Percentiles rank a stretch among this genome's conserved stretches.
These are phyloP conservation scores for Syzygium grande DNA, from an alignment of 345 rosid species.

Conservation along the genomic window DNA sequence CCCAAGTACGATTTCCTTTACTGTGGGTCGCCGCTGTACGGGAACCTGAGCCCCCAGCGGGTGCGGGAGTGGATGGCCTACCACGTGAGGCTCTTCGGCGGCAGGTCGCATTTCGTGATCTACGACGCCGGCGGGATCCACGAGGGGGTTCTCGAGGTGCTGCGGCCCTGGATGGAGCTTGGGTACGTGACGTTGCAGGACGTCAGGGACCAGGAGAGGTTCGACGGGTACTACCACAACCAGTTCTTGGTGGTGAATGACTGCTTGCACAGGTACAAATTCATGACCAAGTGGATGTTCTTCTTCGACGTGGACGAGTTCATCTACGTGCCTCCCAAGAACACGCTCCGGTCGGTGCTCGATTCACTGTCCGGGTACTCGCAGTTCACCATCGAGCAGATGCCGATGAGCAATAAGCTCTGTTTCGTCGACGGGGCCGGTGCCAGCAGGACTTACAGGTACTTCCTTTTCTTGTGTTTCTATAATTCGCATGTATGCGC, in stretches of 20 bases:
- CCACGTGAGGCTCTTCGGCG: slow-evolving; percentile 69
- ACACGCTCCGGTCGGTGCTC: slow-evolving; percentile 44
- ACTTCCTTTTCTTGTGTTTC: not conserved
- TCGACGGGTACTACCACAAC: slow-evolving; percentile 91
- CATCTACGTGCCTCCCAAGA: slow-evolving; percentile 47
- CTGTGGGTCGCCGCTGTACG: slow-evolving; percentile 83
- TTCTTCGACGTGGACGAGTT: slow-evolving; percentile 90
- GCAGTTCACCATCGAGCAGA: slow-evolving; percentile 79
- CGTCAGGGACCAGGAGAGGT: slow-evolving; percentile 72
- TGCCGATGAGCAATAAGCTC: slow-evolving; percentile 71
- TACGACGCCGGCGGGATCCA: slow-evolving; percentile 90
- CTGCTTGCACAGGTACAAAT: slow-evolving; percentile 75
- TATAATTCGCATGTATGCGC: not conserved
- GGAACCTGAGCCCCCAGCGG: slow-evolving; percentile 70
- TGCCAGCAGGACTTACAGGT: slow-evolving; percentile 51
- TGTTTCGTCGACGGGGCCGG: slow-evolving; percentile 61
- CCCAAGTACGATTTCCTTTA: slow-evolving; percentile 77
- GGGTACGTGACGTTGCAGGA: slow-evolving; percentile 82
- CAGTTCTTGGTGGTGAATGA: slow-evolving; percentile 94
- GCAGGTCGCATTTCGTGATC: slow-evolving; percentile 67
- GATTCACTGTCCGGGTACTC: slow-evolving; percentile 49
- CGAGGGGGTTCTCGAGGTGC: slow-evolving; percentile 59
- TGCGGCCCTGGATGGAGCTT: slow-evolving; percentile 87
- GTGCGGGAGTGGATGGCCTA: slow-evolving; percentile 85
- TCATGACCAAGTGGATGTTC: slow-evolving; percentile 79